Percentiles rank a stretch among this genome's conserved stretches.
These are phyloP conservation scores for Discostella stelligera DNA, from an alignment of 352 stramenopile species.

Conservation along the genomic window DNA sequence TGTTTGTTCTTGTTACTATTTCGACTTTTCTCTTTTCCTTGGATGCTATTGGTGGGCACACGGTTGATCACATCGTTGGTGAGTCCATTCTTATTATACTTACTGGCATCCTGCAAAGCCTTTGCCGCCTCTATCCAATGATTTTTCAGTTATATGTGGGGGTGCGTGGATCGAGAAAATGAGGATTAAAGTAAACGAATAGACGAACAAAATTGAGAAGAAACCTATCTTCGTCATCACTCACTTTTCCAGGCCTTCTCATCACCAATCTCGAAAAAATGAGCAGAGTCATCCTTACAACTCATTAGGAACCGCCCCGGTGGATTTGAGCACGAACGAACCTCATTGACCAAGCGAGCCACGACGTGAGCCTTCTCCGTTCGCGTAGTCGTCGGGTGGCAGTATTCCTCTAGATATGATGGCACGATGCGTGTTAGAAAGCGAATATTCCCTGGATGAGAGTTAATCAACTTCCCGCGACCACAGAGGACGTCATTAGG, in stretches of 20 bases:
- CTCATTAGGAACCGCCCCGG: constrained; percentile 5
- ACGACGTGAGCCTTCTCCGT: not conserved
- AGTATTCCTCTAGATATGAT: not conserved
- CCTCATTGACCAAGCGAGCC: constrained; percentile 1
- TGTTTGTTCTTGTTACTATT: too few relatives aligned
- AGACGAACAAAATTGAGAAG: not conserved
- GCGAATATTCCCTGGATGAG: not conserved
- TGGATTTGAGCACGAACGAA: not conserved
- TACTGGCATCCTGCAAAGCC: too few relatives aligned
- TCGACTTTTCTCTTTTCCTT: too few relatives aligned
- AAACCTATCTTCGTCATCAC: not conserved
- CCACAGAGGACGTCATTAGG: not conserved
- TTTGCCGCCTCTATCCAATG: too few relatives aligned
- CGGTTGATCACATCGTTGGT: too few relatives aligned
- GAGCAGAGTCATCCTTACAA: not conserved
- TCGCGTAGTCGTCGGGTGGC: not conserved
- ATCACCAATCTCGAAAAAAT: constrained; percentile 8
- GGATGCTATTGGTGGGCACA: too few relatives aligned
- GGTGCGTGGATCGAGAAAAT: too few relatives aligned
- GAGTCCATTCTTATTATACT: too few relatives aligned
- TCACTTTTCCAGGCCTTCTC: not conserved
- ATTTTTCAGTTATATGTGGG: too few relatives aligned
- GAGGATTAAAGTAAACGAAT: not conserved
- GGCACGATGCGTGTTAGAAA: not conserved
- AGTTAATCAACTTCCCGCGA: not conserved